Percentiles rank a stretch among this genome's conserved stretches.
Evolutionary conservation across 768 basidiomycete species (phyloP).

Genomic region (Serendipita sp.): DNA sequence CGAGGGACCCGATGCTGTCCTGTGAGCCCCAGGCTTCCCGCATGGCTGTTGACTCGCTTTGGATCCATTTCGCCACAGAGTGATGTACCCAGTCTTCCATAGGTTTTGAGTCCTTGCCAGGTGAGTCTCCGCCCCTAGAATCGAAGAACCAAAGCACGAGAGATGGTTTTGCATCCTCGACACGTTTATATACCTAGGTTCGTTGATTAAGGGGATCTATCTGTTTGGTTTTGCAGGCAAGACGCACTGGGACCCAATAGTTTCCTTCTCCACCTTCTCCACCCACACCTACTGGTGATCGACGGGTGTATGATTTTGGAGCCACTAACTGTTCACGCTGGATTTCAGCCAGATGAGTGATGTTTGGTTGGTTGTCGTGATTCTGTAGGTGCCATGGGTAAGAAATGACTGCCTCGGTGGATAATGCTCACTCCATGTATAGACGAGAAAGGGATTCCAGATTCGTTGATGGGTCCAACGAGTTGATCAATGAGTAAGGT

Average conservation of each 20-base stretch:
- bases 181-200: background rate
- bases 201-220: background rate
- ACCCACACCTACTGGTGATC: slow-evolving; percentile 43
- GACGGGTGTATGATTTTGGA: slow-evolving; percentile 43
- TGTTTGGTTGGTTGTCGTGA: slow-evolving; percentile 57
- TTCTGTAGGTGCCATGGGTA: slow-evolving; percentile 27
- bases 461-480: slow-evolving; percentile 40
- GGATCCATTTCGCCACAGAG: slow-evolving; percentile 45
- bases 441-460: slow-evolving; percentile 46
- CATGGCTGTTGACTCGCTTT: slow-evolving; percentile 36
- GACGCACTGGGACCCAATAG: slow-evolving; percentile 58
- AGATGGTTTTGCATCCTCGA: slow-evolving; percentile 27
- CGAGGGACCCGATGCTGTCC: slow-evolving; percentile 36
- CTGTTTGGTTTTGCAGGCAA: background rate
- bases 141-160: slow-evolving; percentile 67
- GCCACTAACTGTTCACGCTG: slow-evolving; percentile 40
- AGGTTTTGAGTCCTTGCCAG: slow-evolving; percentile 26
- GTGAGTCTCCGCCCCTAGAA: slow-evolving; percentile 44
- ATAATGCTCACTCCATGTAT: slow-evolving; percentile 41
- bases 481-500: slow-evolving; percentile 50
- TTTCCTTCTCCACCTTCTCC: slow-evolving; percentile 48
- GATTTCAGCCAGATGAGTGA: slow-evolving; percentile 53
- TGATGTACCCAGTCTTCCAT: slow-evolving; percentile 55
- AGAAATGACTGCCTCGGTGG: background rate
- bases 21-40: slow-evolving; percentile 40